These are phyloP conservation scores for Saccharomycopsis synnaedendra DNA, from an alignment of 805 yeast species.

Conservation along the genomic window DNA sequence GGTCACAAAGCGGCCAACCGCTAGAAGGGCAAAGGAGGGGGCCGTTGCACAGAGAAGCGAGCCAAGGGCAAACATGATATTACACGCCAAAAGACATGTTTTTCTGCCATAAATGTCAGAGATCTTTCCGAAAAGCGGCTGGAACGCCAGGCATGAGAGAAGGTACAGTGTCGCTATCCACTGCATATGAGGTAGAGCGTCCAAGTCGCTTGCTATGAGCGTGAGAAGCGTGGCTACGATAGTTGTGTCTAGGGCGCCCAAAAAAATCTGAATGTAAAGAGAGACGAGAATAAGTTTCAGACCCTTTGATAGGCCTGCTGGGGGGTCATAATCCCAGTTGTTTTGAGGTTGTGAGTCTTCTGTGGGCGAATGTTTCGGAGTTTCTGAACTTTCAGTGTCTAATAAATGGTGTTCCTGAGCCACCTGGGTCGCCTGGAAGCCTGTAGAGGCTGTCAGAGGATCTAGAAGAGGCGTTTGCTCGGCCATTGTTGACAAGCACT, in stretches of 20 bases:
- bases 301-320: too few species aligned
- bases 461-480: too few species aligned
- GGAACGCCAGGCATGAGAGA: constrained; percentile 61
- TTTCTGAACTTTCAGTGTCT: too few species aligned
- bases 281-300: constrained; percentile 19
- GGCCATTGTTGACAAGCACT: too few species aligned
- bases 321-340: too few species aligned
- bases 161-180: constrained; percentile 72
- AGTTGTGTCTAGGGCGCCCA: constrained; percentile 49
- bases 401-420: too few species aligned
- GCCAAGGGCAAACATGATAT: constrained; percentile 33
- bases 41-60: constrained; percentile 30
- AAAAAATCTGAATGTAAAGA: constrained; percentile 34
- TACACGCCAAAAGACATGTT: constrained; percentile 29
- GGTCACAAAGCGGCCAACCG: constrained; percentile 55
- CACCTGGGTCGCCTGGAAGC: background rate
- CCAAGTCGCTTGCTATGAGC: constrained; percentile 47
- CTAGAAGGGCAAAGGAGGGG: constrained; percentile 24
- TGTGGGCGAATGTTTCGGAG: background rate
- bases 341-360: background rate
- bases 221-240: constrained; percentile 48
- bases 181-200: constrained; percentile 36
- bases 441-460: background rate
- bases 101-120: constrained; percentile 55
- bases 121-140: constrained; percentile 61